A percentile compares a stretch with the other conserved stretches of the same genome.
Evolutionary conservation across 2,329 filamentous ascomycete species (phyloP).

Genomic region (Escovopsis weberi): DNA sequence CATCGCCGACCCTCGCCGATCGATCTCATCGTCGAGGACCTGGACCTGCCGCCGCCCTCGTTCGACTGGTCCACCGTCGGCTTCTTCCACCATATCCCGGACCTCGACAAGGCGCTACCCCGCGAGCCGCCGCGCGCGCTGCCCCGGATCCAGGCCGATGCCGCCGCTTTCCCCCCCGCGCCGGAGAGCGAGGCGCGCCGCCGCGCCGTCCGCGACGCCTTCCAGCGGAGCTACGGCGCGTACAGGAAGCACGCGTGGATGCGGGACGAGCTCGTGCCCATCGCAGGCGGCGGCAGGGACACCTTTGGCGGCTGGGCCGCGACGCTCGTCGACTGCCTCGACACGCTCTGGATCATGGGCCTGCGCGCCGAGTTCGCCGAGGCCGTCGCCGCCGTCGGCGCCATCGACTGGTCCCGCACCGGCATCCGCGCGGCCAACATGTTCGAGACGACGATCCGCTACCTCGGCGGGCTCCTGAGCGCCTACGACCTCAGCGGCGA

Average conservation of each 20-base stretch:
- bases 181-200: slow-evolving; percentile 16
- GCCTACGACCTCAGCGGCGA: slow-evolving; percentile 36
- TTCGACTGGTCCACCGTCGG: slow-evolving; percentile 18
- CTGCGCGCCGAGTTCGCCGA: slow-evolving; percentile 38
- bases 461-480: slow-evolving; percentile 35
- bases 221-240: slow-evolving; percentile 31
- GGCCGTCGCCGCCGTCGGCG: slow-evolving; percentile 33
- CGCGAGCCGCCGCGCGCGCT: slow-evolving; percentile 12
- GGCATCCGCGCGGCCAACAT: slow-evolving; percentile 27
- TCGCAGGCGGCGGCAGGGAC: slow-evolving; percentile 30
- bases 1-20: not conserved
- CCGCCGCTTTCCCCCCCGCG: slow-evolving; percentile 9
- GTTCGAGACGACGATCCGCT: slow-evolving; percentile 42
- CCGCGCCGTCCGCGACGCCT: slow-evolving; percentile 25
- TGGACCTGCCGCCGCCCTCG: slow-evolving; percentile 10
- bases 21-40: slow-evolving; percentile 1
- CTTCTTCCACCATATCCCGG: slow-evolving; percentile 16
- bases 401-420: slow-evolving; percentile 36
- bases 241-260: slow-evolving; percentile 40
- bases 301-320: slow-evolving; percentile 42
- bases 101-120: slow-evolving; percentile 18
- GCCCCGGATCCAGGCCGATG: slow-evolving; percentile 17
- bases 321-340: slow-evolving; percentile 44
- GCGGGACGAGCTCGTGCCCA: slow-evolving; percentile 36
- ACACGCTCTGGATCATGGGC: slow-evolving; percentile 50